These are phyloP conservation scores for Pterothamnion heteromorphum DNA, from an alignment of 31 red algal species.

Conservation along the genomic window DNA sequence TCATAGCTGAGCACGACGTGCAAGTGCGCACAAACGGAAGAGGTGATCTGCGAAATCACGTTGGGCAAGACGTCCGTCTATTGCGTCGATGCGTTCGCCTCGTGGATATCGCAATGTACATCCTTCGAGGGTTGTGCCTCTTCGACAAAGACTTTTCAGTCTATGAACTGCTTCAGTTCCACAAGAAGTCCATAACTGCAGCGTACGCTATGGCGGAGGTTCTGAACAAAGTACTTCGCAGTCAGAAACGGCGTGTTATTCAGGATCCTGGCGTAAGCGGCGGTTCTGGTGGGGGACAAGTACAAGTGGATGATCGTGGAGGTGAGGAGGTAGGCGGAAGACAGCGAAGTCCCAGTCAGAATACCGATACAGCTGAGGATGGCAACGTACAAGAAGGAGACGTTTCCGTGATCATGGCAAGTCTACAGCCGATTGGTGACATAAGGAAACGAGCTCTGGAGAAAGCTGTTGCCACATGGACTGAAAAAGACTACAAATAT, in stretches of 20 bases:
- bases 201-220: not conserved
- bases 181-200: not conserved
- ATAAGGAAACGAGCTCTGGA: not conserved
- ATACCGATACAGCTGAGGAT: not conserved
- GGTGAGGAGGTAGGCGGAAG: not conserved
- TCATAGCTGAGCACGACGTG: not conserved
- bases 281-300: not conserved
- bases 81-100: not conserved
- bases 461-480: not conserved
- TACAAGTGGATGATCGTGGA: not conserved
- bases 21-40: not conserved
- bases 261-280: not conserved
- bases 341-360: not conserved
- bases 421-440: not conserved
- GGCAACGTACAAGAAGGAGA: not conserved
- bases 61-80: not conserved
- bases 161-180: not conserved
- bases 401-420: not conserved
- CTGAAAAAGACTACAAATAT: not conserved
- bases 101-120: not conserved
- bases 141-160: not conserved
- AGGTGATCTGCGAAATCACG: not conserved
- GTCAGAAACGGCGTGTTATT: not conserved
- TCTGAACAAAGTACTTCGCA: not conserved
- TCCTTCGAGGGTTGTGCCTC: not conserved